Evolutionary conservation across 1,284 basidiomycete species (phyloP), one percentile per base, ranked within the genome.

Genomic region (Cryptococcus floricola): DNA sequence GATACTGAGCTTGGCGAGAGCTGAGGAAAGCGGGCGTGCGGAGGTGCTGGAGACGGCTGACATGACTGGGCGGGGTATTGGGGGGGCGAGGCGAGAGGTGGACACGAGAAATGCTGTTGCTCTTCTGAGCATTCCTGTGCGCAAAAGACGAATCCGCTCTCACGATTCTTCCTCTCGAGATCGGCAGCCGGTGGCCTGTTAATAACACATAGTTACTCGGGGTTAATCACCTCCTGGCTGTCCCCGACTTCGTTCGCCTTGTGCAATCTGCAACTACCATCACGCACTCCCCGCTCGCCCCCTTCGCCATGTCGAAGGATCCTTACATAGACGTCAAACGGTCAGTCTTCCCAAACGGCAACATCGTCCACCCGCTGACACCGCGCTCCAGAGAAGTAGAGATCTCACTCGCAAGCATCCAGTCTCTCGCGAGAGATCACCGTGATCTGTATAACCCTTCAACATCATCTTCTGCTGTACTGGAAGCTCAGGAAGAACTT

Each of bases 401-500:
- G 49, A 47, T 61, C 7, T 70, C 63, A 27, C 64, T 77, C 5
- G 51, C 58, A 13, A 63, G 61, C 12, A 59, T 70, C 23, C 61
- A 64, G 5, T 43, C 56, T 28, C 64, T 75, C 8, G 57, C 74
- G 5, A 46, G 48, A 2, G 60, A 66, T 10, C 68, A 73, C 53
- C 18, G 53, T 1, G 64, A 66, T 1, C 48, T 71, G 14, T 23
- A 53, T 1, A 47, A 60, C 6, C 45, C 62, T 1, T 62, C 61
- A 2, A 42, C 61, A 2, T 46, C 53, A 1, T 57, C 57, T 13
- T 18, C 50, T 1, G 60, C 62, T 1, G 39, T 60, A 5, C 37
- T 54, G 18, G 69, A 71, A 45, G 67, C 68, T 8, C 58, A 58
- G 16, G 64, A 72, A 7, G 75, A 93, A 85, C 78, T 94, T 50